Evolutionary conservation across 257 asterid species (phyloP).

Genomic region (Avicennia marina): DNA sequence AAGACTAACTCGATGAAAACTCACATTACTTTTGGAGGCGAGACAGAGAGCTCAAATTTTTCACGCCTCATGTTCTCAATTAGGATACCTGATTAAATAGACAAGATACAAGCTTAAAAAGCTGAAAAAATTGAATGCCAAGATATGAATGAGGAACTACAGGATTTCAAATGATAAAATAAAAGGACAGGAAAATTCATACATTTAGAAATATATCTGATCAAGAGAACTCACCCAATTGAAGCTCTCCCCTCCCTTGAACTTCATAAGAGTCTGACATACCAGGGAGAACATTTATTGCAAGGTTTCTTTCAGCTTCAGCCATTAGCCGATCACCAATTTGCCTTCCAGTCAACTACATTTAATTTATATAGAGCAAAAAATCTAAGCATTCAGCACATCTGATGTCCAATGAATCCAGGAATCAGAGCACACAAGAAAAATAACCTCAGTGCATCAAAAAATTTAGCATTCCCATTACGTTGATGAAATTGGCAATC

Average conservation of each 20-base stretch:
- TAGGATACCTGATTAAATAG: conserved; percentile 60
- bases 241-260: conserved; percentile 99
- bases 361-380: conserved; percentile 12
- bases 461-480: conserved; percentile 7
- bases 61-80: conserved; percentile 99
- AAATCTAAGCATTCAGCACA: conserved; percentile 13
- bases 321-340: conserved; percentile 90
- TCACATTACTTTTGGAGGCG: conserved; percentile 99
- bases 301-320: conserved; percentile 96
- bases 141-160: too few relatives aligned
- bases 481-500: not conserved
- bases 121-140: too few relatives aligned
- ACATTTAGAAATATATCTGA: conserved; percentile 14
- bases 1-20: conserved; percentile 28
- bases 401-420: conserved; percentile 5
- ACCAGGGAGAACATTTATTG: conserved; percentile 86
- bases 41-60: conserved; percentile 92
- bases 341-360: conserved; percentile 93
- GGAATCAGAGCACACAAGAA: conserved; percentile 7
- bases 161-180: not conserved
- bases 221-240: conserved; percentile 58
- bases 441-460: conserved; percentile 5
- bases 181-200: too few relatives aligned
- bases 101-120: too few relatives aligned
- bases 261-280: conserved; percentile 93